These are phyloP conservation scores for Candida ortonii DNA, from an alignment of 805 yeast genomes.

Conservation along the genomic window DNA sequence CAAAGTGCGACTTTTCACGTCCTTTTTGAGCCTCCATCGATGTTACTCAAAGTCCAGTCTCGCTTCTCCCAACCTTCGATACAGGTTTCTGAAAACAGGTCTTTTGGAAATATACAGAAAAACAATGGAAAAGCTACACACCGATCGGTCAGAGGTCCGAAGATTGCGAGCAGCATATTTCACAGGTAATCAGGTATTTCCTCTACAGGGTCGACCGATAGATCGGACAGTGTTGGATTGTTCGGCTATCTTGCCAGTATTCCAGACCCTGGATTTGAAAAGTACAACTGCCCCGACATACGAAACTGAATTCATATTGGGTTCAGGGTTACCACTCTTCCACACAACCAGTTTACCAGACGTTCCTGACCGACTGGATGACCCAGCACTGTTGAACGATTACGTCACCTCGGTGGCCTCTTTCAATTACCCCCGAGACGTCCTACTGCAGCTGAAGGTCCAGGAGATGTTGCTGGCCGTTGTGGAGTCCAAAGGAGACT, in stretches of 20 bases:
- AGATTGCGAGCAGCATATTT: conserved; percentile 1
- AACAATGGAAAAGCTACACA: too few relatives aligned
- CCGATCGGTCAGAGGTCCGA: too few relatives aligned
- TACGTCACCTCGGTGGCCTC: conserved; percentile 6
- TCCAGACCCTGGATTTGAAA: conserved; percentile 2
- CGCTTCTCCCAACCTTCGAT: too few relatives aligned
- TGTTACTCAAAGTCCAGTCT: too few relatives aligned
- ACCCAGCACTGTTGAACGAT: conserved; percentile 3
- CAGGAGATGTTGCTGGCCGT: conserved; percentile 1
- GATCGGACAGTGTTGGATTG: conserved; percentile 6
- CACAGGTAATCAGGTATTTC: background rate
- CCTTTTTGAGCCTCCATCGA: too few relatives aligned
- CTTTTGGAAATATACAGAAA: too few relatives aligned
- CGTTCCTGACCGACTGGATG: background rate
- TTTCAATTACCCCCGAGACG: conserved; percentile 4
- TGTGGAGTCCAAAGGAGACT: conserved; percentile 4
- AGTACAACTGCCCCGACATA: background rate
- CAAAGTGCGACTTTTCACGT: too few relatives aligned
- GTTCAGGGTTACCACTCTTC: background rate
- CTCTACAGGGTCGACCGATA: background rate
- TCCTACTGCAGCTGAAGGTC: conserved; percentile 6
- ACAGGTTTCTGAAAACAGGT: too few relatives aligned
- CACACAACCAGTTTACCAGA: conserved; percentile 1
- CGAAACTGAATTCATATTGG: background rate
- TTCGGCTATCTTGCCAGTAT: conserved; percentile 7